A percentile compares a stretch with the other conserved stretches of the same genome.
phyloP scores from a whole-genome alignment of 1,284 basidiomycete species.

The Melampsora larici-populina region DNA sequence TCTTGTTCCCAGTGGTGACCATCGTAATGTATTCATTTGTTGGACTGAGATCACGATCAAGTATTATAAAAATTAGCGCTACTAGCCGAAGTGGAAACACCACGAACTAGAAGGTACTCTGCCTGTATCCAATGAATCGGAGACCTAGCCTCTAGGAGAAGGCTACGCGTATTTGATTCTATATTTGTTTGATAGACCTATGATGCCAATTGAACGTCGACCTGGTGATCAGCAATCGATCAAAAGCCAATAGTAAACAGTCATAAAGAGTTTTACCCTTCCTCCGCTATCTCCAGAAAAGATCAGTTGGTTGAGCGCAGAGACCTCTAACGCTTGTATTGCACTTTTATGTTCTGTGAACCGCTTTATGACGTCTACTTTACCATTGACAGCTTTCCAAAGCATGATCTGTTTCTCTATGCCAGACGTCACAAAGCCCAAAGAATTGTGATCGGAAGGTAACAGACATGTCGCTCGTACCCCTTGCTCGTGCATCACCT shows the following conservation, averaged over 20 bases:
- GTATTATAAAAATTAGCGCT: neutral
- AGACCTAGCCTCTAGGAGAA: neutral
- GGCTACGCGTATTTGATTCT: neutral
- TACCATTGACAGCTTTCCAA: constrained; percentile 14
- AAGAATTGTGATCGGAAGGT: neutral
- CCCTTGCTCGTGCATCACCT: constrained; percentile 31
- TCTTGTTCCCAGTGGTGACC: neutral
- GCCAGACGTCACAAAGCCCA: constrained; percentile 29
- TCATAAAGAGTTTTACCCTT: neutral
- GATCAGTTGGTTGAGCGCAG: neutral
- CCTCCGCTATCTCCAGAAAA: neutral
- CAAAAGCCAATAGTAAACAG: neutral
- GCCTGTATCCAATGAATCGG: constrained; percentile 5
- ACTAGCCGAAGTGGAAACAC: neutral
- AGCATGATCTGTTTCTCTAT: constrained; percentile 18
- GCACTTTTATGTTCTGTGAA: neutral
- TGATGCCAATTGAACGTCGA: neutral
- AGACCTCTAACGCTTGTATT: neutral
- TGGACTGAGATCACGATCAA: neutral
- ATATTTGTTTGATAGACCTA: neutral
- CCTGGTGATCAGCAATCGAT: neutral
- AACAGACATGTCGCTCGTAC: constrained; percentile 29
- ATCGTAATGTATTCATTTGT: neutral
- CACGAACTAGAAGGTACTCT: neutral
- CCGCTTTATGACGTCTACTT: neutral